phyloP scores from a whole-genome alignment of 257 asterid genomes.

The Nicotiana paniculata region DNA sequence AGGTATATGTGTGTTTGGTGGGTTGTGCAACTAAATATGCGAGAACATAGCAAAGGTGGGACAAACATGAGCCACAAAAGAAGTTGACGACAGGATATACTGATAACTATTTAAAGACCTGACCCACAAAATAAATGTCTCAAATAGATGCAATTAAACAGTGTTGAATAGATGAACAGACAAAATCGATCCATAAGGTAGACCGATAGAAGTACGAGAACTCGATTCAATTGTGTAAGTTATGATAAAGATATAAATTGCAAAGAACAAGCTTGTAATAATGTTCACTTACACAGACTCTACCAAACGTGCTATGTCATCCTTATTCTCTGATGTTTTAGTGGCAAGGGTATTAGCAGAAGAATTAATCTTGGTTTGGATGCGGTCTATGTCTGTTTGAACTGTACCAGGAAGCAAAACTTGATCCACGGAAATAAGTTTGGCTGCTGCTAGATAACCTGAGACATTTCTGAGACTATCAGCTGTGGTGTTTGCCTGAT shows the following conservation, averaged over 20 bases:
- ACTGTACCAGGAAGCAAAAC: slow-evolving; percentile 55
- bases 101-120: background rate
- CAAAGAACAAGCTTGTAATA: background rate
- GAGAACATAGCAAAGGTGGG: background rate
- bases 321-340: slow-evolving; percentile 49
- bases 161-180: background rate
- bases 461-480: slow-evolving; percentile 57
- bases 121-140: background rate
- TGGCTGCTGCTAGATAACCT: slow-evolving; percentile 71
- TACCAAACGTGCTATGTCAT: slow-evolving; percentile 48
- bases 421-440: slow-evolving; percentile 52
- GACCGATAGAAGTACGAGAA: too few species aligned
- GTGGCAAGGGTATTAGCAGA: slow-evolving; percentile 63
- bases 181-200: background rate
- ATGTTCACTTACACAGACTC: slow-evolving; percentile 48
- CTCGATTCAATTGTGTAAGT: background rate
- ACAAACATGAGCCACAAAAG: background rate
- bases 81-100: background rate
- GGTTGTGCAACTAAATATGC: background rate
- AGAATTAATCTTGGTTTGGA: slow-evolving; percentile 62
- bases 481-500: slow-evolving; percentile 61
- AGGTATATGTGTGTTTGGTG: background rate
- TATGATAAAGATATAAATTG: background rate
- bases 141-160: background rate
- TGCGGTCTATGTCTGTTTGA: slow-evolving; percentile 66